Base-by-base conservation (phyloP, 345 rosid genomes). In the Psidium guajava region DNA sequence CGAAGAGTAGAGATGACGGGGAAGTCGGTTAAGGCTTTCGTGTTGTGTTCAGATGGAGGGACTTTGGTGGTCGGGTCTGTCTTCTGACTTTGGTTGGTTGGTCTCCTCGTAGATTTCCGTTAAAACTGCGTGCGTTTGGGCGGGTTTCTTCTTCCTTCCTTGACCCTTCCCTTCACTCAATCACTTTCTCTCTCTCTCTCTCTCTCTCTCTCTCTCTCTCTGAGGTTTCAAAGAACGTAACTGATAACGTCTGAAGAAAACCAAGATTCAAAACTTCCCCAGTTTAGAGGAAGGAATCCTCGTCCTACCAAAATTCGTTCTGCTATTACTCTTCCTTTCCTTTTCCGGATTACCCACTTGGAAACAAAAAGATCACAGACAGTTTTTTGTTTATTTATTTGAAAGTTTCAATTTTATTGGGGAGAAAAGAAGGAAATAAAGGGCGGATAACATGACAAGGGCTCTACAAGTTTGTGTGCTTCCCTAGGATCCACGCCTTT, bases 71-170 rank as follows among this genome's bases (percentile, higher is more conserved):
- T 82, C 15, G 83, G 56, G 57, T 82, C 32, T 8, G n/a, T 52
- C 44, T 5, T 52, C 40, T 16, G 83, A 82, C 57, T 27, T 50
- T 82, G 32, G 54, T 82, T 82, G 40, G 80, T 69, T 69, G 80
- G 80, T 50, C 85, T 20, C 52, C 36, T 22, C 83, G 36, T 59
- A 77, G 86, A 54, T 85, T 85, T 85, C 83, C 86, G 86, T 85
- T 85, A 80, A 85, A 85, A 85, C 86, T n/a, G 86, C 69, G 83
- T 75, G 86, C 86, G 51, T 27, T 83, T 61, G 75, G 58, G 85
- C 58, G 82, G 82, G 59, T 69, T 69, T 47, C 80, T 69, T 69
- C 85, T 56, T 61, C 13, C 42, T n/a, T 2, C 11, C 18, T 32
- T 84, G 82, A 84, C 85, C 81, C 13, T 36, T 11, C 25, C 77